phyloP scores from a whole-genome alignment of 805 yeast genomes.

The Wickerhamiella domercqiae region DNA sequence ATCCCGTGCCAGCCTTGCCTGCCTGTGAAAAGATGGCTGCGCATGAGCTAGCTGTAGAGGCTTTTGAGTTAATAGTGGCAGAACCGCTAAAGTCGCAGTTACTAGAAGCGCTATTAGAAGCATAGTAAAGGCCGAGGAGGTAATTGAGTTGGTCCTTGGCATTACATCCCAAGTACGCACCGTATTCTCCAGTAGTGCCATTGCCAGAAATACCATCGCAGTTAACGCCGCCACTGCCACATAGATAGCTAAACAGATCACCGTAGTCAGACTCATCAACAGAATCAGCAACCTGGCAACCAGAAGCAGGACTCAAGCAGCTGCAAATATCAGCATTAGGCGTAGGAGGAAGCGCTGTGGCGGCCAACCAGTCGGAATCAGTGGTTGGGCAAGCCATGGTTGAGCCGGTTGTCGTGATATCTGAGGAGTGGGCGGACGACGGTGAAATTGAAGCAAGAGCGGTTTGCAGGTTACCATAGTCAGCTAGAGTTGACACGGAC shows the following conservation, averaged over 20 bases:
- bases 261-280: conserved; percentile 43
- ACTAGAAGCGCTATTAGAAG: conserved; percentile 29
- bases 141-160: conserved; percentile 54
- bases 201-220: conserved; percentile 49
- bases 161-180: conserved; percentile 59
- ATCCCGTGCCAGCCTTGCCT: conserved; percentile 55
- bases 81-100: conserved; percentile 65
- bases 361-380: conserved; percentile 45
- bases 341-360: conserved; percentile 58
- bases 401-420: conserved; percentile 26
- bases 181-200: conserved; percentile 53
- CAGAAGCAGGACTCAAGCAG: conserved; percentile 38
- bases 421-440: conserved; percentile 27
- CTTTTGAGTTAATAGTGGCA: conserved; percentile 36
- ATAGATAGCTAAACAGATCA: conserved; percentile 41
- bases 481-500: conserved; percentile 43
- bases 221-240: conserved; percentile 32
- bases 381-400: conserved; percentile 35
- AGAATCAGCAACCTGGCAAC: conserved; percentile 42
- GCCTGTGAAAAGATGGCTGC: conserved; percentile 39
- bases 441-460: conserved; percentile 42
- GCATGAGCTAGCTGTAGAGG: conserved; percentile 36
- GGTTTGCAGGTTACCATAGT: conserved; percentile 41
- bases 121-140: conserved; percentile 50
- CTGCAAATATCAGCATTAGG: conserved; percentile 53